phyloP scores from a whole-genome alignment of 2,329 filamentous ascomycete species.

The Annulohypoxylon truncatum region DNA sequence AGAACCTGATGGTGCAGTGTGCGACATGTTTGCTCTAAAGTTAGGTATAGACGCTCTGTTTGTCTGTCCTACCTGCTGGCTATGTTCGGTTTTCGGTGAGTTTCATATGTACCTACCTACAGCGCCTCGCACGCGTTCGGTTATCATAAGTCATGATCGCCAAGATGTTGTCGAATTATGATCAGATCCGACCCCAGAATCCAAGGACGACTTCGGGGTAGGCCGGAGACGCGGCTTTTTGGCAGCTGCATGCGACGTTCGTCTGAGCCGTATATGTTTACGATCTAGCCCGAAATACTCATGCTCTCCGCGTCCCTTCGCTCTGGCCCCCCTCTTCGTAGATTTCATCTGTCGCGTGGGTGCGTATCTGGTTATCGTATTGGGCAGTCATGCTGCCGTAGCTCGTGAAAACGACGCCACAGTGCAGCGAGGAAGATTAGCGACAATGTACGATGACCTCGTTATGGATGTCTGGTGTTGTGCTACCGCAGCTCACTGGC shows the following conservation, averaged over 20 bases:
- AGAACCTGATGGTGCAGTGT: conserved; percentile 12
- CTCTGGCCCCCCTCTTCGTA: conserved; percentile 20
- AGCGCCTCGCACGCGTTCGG: conserved; percentile 19
- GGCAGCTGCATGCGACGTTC: conserved; percentile 38
- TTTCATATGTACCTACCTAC: conserved; percentile 24
- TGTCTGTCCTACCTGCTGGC: not conserved
- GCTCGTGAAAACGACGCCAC: conserved; percentile 33
- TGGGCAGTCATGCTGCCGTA: conserved; percentile 18
- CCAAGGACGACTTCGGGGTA: conserved; percentile 22
- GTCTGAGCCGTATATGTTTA: conserved; percentile 24
- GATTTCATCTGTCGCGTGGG: conserved; percentile 13
- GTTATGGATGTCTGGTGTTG: conserved; percentile 4
- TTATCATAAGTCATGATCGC: conserved; percentile 34
- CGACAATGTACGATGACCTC: conserved; percentile 35
- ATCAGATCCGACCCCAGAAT: conserved; percentile 38
- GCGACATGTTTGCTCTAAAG: conserved; percentile 23
- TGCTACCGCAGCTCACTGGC: conserved; percentile 2
- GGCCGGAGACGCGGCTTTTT: conserved; percentile 37
- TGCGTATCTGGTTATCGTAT: conserved; percentile 15
- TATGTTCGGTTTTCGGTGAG: conserved; percentile 32
- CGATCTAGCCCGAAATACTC: conserved; percentile 32
- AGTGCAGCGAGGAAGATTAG: conserved; percentile 30
- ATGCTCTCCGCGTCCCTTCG: conserved; percentile 22
- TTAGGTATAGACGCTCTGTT: conserved; percentile 3
- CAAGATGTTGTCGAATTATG: conserved; percentile 36